phyloP scores from a whole-genome alignment of 23 red algal genomes.

The Porphyridium purpureum region DNA sequence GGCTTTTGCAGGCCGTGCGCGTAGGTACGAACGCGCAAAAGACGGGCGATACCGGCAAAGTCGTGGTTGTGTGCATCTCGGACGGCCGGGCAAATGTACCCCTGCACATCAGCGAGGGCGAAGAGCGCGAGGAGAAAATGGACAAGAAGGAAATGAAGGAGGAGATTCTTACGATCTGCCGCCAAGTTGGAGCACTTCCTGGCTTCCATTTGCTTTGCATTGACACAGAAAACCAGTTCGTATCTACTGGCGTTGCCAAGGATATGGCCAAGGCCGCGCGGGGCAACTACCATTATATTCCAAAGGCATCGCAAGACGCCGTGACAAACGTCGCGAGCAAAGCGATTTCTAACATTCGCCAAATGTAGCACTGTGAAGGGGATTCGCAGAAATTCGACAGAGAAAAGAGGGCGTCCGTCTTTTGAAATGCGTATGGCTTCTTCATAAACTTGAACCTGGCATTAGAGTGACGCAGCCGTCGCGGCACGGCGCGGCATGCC shows the following conservation, averaged over 20 bases:
- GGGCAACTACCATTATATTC: constrained; percentile 87
- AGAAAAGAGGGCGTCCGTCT: no score
- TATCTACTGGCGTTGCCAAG: constrained; percentile 88
- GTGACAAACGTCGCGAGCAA: constrained; percentile 69
- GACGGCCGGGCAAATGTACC: constrained; percentile 95
- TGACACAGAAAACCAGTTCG: constrained; percentile 99
- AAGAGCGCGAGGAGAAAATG: constrained; percentile 65
- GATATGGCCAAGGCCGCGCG: constrained; percentile 67
- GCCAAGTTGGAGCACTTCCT: constrained; percentile 41
- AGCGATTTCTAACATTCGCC: constrained; percentile 58
- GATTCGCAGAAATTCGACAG: neutral
- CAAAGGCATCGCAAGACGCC: constrained; percentile 79
- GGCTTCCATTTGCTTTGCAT: constrained; percentile 70
- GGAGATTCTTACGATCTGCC: constrained; percentile 69
- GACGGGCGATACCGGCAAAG: constrained; percentile 86
- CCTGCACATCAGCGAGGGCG: constrained; percentile 55
- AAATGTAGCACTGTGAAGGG: constrained; percentile 3
- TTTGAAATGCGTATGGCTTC: no score
- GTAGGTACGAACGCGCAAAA: constrained; percentile 74
- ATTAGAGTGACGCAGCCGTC: no score
- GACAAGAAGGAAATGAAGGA: constrained; percentile 90
- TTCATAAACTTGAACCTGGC: no score
- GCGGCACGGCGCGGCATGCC: no score
- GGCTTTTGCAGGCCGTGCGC: constrained; percentile 45
- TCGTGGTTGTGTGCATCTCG: constrained; percentile 79